phyloP scores from a whole-genome alignment of 768 basidiomycete species.

The Pholiota molesta region DNA sequence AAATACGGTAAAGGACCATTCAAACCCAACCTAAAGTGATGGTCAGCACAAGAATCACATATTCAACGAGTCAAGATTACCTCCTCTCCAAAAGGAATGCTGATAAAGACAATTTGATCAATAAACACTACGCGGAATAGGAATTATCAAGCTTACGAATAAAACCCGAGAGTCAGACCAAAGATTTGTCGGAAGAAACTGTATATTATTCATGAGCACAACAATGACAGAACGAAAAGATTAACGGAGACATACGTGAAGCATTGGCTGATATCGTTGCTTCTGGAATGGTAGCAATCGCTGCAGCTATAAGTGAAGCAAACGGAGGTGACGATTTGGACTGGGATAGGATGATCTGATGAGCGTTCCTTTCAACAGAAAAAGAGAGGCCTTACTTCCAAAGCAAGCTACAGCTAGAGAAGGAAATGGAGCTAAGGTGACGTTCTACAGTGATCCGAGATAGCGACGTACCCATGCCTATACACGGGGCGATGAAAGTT shows the following conservation, averaged over 20 bases:
- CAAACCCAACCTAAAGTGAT: conserved; percentile 35
- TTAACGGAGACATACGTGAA: conserved; percentile 34
- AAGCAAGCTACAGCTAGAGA: conserved; percentile 37
- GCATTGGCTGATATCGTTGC: conserved; percentile 41
- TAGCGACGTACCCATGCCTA: conserved; percentile 38
- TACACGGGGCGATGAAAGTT: conserved; percentile 40
- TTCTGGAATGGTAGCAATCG: conserved; percentile 38
- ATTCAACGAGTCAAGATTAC: conserved; percentile 17
- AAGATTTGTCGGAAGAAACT: conserved; percentile 41
- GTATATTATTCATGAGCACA: neutral
- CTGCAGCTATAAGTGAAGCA: conserved; percentile 43
- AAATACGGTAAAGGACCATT: conserved; percentile 42
- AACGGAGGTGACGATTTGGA: conserved; percentile 39
- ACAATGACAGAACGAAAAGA: neutral
- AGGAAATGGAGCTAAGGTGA: neutral
- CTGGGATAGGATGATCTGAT: conserved; percentile 16
- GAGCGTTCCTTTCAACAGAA: neutral
- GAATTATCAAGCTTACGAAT: conserved; percentile 30
- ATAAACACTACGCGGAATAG: neutral
- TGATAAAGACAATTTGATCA: conserved; percentile 8
- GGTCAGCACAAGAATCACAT: neutral
- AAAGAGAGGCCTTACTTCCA: conserved; percentile 30
- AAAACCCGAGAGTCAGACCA: conserved; percentile 40
- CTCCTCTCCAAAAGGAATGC: conserved; percentile 39
- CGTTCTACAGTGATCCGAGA: neutral